Conservation (phyloP, 441 rosid species). For the Kokia cookei region DNA sequence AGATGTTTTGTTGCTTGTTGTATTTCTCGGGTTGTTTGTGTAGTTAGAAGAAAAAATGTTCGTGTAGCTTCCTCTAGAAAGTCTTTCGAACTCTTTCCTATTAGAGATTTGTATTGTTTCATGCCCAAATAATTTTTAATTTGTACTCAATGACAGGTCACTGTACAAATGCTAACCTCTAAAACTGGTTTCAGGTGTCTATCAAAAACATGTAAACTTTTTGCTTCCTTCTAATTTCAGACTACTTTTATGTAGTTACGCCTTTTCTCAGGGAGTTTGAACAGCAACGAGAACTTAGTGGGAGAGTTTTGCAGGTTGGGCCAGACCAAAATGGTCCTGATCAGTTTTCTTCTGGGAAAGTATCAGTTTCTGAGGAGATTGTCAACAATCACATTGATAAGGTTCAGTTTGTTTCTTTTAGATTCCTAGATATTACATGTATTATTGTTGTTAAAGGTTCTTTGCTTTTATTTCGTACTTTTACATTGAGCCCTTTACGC, state of each 20-base stretch:
- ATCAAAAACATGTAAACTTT: constrained; percentile 6
- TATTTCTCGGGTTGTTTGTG: background rate
- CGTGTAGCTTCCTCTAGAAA: background rate
- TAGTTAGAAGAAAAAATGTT: background rate
- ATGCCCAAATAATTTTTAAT: constrained; percentile 9
- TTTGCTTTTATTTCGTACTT: background rate
- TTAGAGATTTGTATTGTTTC: background rate
- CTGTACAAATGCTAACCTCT: constrained; percentile 93
- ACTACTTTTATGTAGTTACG: constrained; percentile 7
- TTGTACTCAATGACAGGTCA: constrained; percentile 52
- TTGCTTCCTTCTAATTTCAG: constrained; percentile 10
- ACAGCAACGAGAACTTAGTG: constrained; percentile 96
- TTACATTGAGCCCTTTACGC: background rate
- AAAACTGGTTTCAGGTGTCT: constrained; percentile 93
- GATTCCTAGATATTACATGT: background rate
- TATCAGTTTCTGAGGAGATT: constrained; percentile 53
- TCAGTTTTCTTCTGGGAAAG: constrained; percentile 52
- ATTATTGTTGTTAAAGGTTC: background rate
- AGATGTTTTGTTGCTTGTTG: background rate
- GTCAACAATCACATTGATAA: constrained; percentile 49
- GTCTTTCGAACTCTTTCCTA: constrained; percentile 1
- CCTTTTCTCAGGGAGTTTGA: constrained; percentile 81
- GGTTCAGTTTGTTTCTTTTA: constrained; percentile 31
- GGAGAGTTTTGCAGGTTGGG: constrained; percentile 62
- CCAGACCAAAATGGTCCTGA: constrained; percentile 60